Conservation (phyloP, 257 asterid genomes). For the Solanum sitiens region DNA sequence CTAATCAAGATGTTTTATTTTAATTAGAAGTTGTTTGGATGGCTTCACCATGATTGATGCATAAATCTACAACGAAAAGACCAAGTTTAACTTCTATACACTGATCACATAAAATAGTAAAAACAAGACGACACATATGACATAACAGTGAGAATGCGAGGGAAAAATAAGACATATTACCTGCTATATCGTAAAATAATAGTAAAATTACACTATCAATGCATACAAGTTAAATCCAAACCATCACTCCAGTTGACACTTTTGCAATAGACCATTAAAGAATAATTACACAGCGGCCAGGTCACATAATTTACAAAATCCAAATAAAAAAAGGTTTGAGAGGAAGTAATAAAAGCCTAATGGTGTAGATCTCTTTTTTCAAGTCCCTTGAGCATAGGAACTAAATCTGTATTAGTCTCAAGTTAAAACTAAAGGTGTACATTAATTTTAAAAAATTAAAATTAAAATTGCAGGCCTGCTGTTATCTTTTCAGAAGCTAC, state of each 20-base stretch:
- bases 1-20: not conserved
- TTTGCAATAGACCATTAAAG: not conserved
- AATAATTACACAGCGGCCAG: not conserved
- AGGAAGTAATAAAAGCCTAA: not conserved
- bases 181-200: not conserved
- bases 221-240: not conserved
- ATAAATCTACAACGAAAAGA: not conserved
- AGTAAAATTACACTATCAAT: not conserved
- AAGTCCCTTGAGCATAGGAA: constrained; percentile 20
- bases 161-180: not conserved
- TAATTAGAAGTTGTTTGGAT: not conserved
- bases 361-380: constrained; percentile 7
- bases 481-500: constrained; percentile 25
- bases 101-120: not conserved
- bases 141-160: not conserved
- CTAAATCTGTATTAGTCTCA: constrained; percentile 20
- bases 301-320: not conserved
- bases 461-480: constrained; percentile 25
- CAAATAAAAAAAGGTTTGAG: not conserved
- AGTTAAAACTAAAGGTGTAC: constrained; percentile 32
- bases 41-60: not conserved
- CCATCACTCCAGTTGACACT: not conserved
- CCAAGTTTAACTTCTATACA: not conserved
- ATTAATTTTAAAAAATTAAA: constrained; percentile 9
- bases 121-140: not conserved